Evolutionary conservation across 257 asterid species (phyloP), one percentile per base, ranked within the genome.

Genomic region (Perilla frutescens): DNA sequence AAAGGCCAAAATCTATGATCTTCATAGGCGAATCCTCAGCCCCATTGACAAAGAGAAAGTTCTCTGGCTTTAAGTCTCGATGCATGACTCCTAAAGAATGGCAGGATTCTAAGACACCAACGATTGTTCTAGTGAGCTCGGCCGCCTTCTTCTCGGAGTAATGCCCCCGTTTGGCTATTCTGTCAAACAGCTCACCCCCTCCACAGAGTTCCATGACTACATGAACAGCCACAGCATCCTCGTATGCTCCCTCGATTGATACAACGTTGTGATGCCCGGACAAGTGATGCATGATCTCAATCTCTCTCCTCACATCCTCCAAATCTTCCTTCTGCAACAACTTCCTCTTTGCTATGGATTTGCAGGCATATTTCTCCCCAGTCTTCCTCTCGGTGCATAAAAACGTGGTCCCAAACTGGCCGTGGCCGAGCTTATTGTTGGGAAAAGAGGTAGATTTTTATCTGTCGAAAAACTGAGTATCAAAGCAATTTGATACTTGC

Each of bases 41-140:
- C 60, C 67, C 85, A 49, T 80, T 64, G 31, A 86, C 79, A 71
- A 91, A 91, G 15, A 91, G 86, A 45, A 91, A 91, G 71, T 91
- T 92, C 83, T 90, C 98, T 2, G 96, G 98, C 84, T 92, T 92
- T 40, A 92, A 68, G 60, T 92, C 98, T 49, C 98, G 75, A 39
- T 92, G 98, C 96, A 90, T 85, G 44, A 90, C 98, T 14, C 98
- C 98, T 53, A 91, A 72, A 6, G 97, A 86, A 64, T 89, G 97
- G 54, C 97, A 89, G 14, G 91, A 71, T 58, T 89, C 87, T 3
- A 91, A 84, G 6, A 89, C 93, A 41, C 91, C 92, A 56, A 89
- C 82, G 10, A 91, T 91, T 26, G 86, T 79, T 81, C 95, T 86
- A 1, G 97, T 85, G 63, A 91, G 96, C 68, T 85, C 82, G 15